These are phyloP conservation scores for Fusarium devonianum DNA, from an alignment of 2,329 filamentous ascomycete genomes.

Conservation along the genomic window DNA sequence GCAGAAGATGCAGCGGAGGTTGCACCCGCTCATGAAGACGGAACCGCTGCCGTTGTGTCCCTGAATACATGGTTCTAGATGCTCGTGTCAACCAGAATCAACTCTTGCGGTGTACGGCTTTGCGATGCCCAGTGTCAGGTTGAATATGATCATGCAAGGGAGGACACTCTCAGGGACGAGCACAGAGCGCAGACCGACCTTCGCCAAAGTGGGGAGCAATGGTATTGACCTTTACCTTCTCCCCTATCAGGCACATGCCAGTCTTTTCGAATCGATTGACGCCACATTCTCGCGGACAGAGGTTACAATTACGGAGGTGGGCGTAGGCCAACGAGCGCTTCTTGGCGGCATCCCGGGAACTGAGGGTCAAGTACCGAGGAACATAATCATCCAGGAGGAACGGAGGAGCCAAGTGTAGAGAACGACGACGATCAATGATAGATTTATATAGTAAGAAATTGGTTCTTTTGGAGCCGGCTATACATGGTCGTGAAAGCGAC, in stretches of 20 bases:
- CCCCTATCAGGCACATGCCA: constrained; percentile 79
- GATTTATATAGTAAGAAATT: constrained; percentile 2
- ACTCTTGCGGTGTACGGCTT: too few relatives aligned
- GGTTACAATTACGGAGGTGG: constrained; percentile 79
- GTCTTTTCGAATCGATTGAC: constrained; percentile 84
- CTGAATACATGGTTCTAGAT: constrained; percentile 78
- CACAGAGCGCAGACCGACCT: constrained; percentile 51
- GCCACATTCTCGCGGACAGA: constrained; percentile 78
- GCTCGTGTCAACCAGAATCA: constrained; percentile 3
- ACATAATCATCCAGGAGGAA: constrained; percentile 79
- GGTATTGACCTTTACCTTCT: constrained; percentile 79
- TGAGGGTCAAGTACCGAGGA: constrained; percentile 74
- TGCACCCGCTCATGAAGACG: constrained; percentile 82
- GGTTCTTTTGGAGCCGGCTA: not conserved
- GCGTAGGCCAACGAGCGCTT: constrained; percentile 78
- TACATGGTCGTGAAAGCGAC: constrained; percentile 17
- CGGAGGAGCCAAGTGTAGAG: constrained; percentile 63
- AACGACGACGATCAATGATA: constrained; percentile 17
- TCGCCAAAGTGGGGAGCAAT: constrained; percentile 88
- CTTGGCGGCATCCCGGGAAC: constrained; percentile 71
- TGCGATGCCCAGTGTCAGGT: too few relatives aligned
- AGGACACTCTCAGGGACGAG: constrained; percentile 9
- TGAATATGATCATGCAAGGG: constrained; percentile 24
- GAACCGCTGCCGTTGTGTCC: constrained; percentile 81
- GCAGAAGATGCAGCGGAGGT: constrained; percentile 77